Conservation (phyloP, 257 asterid species). For the Osmanthus fragrans region DNA sequence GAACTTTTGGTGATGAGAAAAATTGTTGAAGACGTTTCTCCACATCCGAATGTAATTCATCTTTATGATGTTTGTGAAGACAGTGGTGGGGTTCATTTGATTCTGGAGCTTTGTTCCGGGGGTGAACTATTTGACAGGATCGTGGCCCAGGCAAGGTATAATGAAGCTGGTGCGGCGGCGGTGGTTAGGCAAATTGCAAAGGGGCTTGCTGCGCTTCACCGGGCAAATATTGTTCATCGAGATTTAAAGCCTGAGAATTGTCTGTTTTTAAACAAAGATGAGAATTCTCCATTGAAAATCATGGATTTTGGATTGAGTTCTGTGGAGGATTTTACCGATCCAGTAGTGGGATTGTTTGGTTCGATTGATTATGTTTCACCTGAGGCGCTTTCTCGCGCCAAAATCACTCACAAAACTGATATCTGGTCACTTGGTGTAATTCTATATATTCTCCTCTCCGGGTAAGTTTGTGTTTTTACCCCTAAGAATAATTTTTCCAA, state of each 20-base stretch:
- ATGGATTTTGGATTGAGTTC: constrained; percentile 93
- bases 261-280: constrained; percentile 58
- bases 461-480: constrained; percentile 33
- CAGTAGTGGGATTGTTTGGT: constrained; percentile 82
- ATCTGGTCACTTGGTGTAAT: constrained; percentile 89
- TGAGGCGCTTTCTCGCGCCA: constrained; percentile 63
- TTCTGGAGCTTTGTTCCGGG: constrained; percentile 75
- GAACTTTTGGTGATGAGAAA: constrained; percentile 78
- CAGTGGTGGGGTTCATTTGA: constrained; percentile 57
- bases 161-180: constrained; percentile 68
- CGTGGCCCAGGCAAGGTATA: constrained; percentile 63
- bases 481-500: too few species aligned
- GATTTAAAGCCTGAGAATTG: constrained; percentile 92
- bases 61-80: constrained; percentile 75
- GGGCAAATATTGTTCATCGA: constrained; percentile 62
- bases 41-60: constrained; percentile 80
- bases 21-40: constrained; percentile 81
- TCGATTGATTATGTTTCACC: constrained; percentile 87
- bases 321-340: constrained; percentile 71
- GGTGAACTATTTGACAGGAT: constrained; percentile 85
- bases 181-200: constrained; percentile 70
- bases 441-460: constrained; percentile 85
- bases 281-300: constrained; percentile 67
- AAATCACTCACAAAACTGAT: constrained; percentile 63
- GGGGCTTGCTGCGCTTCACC: constrained; percentile 63